Percentiles rank a stretch among this genome's conserved stretches.
Conservation (phyloP, 805 yeast genomes). For the Yarrowia deformans region DNA sequence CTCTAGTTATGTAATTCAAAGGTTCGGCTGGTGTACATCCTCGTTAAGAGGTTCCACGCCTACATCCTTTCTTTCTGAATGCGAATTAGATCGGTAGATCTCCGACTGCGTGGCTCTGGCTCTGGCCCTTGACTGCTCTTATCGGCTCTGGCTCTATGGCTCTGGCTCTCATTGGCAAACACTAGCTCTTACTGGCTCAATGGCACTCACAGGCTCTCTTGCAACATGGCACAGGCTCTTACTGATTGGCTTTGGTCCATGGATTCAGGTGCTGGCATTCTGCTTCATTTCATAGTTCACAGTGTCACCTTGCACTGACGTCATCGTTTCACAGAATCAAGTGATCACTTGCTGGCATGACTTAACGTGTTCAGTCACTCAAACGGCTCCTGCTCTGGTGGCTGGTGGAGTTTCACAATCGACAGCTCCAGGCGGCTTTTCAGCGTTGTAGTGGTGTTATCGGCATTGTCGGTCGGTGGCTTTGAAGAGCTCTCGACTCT, state of each 20-base stretch:
- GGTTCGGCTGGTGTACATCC: conserved; percentile 18
- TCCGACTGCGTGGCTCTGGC: background rate
- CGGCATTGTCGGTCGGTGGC: conserved; percentile 6
- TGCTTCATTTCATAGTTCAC: conserved; percentile 2
- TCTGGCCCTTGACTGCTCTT: too few relatives aligned
- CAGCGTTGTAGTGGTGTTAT: background rate
- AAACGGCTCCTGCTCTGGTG: conserved; percentile 3
- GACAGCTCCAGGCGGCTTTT: conserved; percentile 11
- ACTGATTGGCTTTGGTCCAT: background rate
- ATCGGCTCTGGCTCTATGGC: background rate
- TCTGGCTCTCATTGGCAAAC: conserved; percentile 2
- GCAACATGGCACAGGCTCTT: conserved; percentile 15
- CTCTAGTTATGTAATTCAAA: background rate
- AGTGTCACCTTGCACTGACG: conserved; percentile 4
- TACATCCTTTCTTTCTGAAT: conserved; percentile 20
- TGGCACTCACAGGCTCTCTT: background rate
- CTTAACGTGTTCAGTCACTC: background rate
- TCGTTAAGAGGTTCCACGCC: background rate
- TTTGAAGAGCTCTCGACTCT: conserved; percentile 2
- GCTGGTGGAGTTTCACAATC: background rate
- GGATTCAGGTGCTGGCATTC: conserved; percentile 9
- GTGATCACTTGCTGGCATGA: background rate
- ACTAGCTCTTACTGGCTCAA: background rate
- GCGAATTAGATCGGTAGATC: conserved; percentile 3
- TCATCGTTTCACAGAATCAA: conserved; percentile 18